Evolutionary conservation across 495 filamentous ascomycete genomes (phyloP).

Genomic region (Penicillium macrosclerotiorum): DNA sequence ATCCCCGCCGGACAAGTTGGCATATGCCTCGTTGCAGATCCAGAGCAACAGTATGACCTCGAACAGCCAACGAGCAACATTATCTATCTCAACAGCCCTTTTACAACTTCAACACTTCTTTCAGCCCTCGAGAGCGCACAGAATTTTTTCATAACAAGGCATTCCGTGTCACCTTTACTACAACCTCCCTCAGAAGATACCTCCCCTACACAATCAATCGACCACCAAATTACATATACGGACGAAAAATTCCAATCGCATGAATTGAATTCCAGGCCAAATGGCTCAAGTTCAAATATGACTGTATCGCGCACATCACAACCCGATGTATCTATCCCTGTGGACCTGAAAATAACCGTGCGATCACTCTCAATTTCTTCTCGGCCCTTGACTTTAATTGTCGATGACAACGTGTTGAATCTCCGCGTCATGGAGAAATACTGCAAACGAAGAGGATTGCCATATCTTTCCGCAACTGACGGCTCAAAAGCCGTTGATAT

Average conservation of each 20-base stretch:
- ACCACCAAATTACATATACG: not conserved
- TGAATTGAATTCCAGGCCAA: not conserved
- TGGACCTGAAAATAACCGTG: not conserved
- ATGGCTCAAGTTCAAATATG: not conserved
- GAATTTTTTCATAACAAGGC: not conserved
- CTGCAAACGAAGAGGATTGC: constrained; percentile 9
- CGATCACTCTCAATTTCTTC: not conserved
- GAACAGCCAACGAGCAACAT: constrained; percentile 1
- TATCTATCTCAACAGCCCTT: not conserved
- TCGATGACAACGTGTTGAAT: constrained; percentile 18
- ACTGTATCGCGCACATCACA: not conserved
- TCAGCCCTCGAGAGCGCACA: constrained; percentile 2
- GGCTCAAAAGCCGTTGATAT: constrained; percentile 12
- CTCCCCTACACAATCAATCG: not conserved
- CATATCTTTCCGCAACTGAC: constrained; percentile 7
- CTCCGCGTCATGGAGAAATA: constrained; percentile 18
- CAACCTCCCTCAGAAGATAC: not conserved
- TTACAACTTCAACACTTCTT: not conserved
- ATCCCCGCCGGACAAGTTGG: constrained; percentile 7
- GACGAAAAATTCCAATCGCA: not conserved
- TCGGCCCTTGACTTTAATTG: constrained; percentile 5
- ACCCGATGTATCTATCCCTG: not conserved
- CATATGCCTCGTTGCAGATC: constrained; percentile 13
- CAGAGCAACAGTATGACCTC: not conserved
- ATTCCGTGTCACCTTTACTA: not conserved